Base-by-base conservation (phyloP, 1,284 basidiomycete species). In the Heterobasidion occidentale region DNA sequence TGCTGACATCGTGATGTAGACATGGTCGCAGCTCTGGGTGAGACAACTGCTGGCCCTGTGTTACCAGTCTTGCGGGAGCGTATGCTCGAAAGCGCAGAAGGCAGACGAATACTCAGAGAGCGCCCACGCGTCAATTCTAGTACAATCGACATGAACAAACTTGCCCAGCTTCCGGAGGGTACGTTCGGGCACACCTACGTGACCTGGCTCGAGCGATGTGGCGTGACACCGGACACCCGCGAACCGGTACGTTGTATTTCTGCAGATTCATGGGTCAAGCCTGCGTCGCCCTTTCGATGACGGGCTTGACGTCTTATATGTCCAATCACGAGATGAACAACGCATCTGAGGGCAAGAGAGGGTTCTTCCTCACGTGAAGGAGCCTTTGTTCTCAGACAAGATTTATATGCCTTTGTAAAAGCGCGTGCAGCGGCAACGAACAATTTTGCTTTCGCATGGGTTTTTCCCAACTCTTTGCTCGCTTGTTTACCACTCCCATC, bases 211-310 rank as follows among this genome's bases (percentile, higher is more conserved):
- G 84, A 92, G 60, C 79, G 87, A 46, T 93, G 92, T 69, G 84
- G 86, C 4, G 89, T 98, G n/a, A 94, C 92, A 1, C 97, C 97
- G 7, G 97, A 99, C 71, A 95, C 95, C 46, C 77, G 96, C 58
- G 91, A 90, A 65, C 88, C 91, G 7, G 95, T 96, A 64, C 63
- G 90, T 71, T 9, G 38, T 27, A n/a, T 42, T 42, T 42, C 4
- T 42, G 3, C 38, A 12, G 7, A n/a, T 42, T 27, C 27, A 27
- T 27, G 27, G 38, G 38, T 42, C 38, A 42, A 42, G n/a, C 12
- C 38, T 42, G 38, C n/a, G 12, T 42, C 38, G 27, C 27, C 2
- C 27, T 27, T 27, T 27, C 27, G 3, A 27, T 27, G 27, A 27
- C 27, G 5, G 27, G 27, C 27, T 27, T 27, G 27, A 27, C 27